Evolutionary conservation across 2,329 filamentous ascomycete genomes (phyloP), one percentile per base, ranked within the genome.

Genomic region (Arachnopeziza araneosa): DNA sequence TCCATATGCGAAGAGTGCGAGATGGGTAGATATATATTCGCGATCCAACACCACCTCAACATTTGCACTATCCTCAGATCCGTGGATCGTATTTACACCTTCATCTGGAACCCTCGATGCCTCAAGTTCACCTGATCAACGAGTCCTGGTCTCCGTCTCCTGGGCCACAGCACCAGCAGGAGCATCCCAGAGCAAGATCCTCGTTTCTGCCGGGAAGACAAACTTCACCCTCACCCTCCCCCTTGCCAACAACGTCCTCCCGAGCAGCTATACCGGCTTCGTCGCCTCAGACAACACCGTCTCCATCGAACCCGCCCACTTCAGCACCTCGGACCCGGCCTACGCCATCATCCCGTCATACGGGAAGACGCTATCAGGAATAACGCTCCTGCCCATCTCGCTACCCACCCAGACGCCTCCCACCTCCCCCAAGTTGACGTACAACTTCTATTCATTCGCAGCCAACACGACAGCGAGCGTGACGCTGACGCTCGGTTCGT

Each of bases 381-480:
- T 87, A 9, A 80, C 81, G 0, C 75, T 86, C 21, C 77, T 78
- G 68, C 83, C 83, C 1, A 77, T 78, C 44, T 75, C 76, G n/a
- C 75, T 79, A 0, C 74, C 78, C 55, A 81, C 81, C 24, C 76
- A 83, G 48, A 73, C 75, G 0, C 68, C 80, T 0, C 74, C 74
- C 5, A 75, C 78, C 12, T 79, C 75, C 0, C 83, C 84, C 1
- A 79, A 78, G n/a, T 76, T 87, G 10, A 80, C 83, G 61, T 88
- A 86, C 69, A 76, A 80, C 57, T 67, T 88, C 61, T 87, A 85
- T 70, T 73, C 83, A 14, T 87, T 85, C 73, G 81, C 78, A 53
- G 77, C 78, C 59, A 70, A 70, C 32, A 60, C 61, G 1, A 56
- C 60, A 5, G 67, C 76, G 1, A 72, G 36, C 36, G 17, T 76